phyloP scores from a whole-genome alignment of 495 filamentous ascomycete species.

The Penicillium robsamsonii region DNA sequence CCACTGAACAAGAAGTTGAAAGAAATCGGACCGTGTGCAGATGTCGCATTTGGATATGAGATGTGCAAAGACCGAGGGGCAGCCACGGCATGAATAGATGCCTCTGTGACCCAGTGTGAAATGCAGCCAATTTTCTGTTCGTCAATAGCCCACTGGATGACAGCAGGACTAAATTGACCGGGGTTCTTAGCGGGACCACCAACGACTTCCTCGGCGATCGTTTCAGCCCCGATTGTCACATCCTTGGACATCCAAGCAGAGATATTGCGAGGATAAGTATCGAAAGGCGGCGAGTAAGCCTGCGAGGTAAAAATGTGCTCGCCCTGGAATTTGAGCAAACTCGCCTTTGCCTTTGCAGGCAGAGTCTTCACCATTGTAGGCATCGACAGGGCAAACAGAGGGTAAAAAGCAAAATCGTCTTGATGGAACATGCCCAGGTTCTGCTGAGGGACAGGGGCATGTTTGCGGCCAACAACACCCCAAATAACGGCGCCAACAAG shows the following conservation, averaged over 20 bases:
- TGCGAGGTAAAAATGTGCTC: slow-evolving; percentile 35
- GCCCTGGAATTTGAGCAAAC: slow-evolving; percentile 32
- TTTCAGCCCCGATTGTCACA: slow-evolving; percentile 40
- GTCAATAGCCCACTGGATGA: slow-evolving; percentile 41
- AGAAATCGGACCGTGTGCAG: slow-evolving; percentile 14
- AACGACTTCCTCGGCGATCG: slow-evolving; percentile 35
- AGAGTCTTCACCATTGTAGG: slow-evolving; percentile 28
- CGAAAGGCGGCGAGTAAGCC: slow-evolving; percentile 40
- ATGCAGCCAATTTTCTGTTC: slow-evolving; percentile 22
- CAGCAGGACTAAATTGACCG: slow-evolving; percentile 36
- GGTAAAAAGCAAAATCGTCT: slow-evolving; percentile 40
- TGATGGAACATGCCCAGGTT: slow-evolving; percentile 36
- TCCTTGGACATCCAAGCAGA: slow-evolving; percentile 39
- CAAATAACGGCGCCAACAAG: slow-evolving; percentile 39
- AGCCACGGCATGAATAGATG: slow-evolving; percentile 32
- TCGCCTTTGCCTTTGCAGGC: slow-evolving; percentile 12
- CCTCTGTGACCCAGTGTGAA: slow-evolving; percentile 30
- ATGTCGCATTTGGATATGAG: slow-evolving; percentile 36
- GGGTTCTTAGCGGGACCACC: slow-evolving; percentile 36
- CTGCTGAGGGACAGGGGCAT: slow-evolving; percentile 23
- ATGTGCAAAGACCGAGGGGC: slow-evolving; percentile 29
- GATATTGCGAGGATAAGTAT: slow-evolving; percentile 40
- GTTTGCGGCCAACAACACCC: slow-evolving; percentile 33
- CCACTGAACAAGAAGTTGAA: slow-evolving; percentile 26
- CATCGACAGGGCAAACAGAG: slow-evolving; percentile 33